These are phyloP conservation scores for Corymbia citriodora DNA, from an alignment of 441 rosid genomes.

Conservation along the genomic window DNA sequence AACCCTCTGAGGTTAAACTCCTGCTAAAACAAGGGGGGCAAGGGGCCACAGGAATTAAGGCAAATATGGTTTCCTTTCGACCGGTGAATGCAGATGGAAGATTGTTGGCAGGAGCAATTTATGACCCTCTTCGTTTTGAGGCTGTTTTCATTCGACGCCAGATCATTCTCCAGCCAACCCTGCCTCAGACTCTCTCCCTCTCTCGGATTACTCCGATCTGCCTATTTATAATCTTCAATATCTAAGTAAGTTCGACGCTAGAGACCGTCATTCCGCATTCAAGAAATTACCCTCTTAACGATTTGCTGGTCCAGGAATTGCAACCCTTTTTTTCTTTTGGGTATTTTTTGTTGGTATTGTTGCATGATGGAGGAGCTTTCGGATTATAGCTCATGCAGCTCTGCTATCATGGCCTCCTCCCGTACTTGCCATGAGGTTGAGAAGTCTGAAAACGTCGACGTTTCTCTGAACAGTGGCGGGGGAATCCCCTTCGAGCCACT, in stretches of 20 bases:
- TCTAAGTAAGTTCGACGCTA: not conserved
- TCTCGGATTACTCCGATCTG: constrained; percentile 2
- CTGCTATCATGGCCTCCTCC: not conserved
- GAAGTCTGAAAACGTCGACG: not conserved
- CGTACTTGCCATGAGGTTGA: not conserved
- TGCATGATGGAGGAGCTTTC: constrained; percentile 21
- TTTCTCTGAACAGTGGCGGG: constrained; percentile 2
- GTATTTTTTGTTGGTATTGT: not conserved
- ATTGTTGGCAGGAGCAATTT: constrained; percentile 50
- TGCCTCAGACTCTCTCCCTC: constrained; percentile 13
- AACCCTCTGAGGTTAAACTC: constrained; percentile 46
- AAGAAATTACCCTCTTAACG: not conserved
- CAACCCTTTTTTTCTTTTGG: not conserved
- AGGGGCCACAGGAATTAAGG: constrained; percentile 65
- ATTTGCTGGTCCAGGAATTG: not conserved
- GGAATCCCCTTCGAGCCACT: constrained; percentile 16
- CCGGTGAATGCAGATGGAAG: constrained; percentile 35
- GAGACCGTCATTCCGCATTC: not conserved
- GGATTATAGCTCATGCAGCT: not conserved
- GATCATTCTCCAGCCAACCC: constrained; percentile 61
- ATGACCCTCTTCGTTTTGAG: constrained; percentile 36
- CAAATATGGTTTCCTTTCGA: constrained; percentile 24
- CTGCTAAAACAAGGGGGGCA: constrained; percentile 28
- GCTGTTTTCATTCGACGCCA: constrained; percentile 72
- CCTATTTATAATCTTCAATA: not conserved